Percentiles rank a stretch among this genome's conserved stretches.
Conservation (phyloP, 2,329 filamentous ascomycete species). For the Bipolaris victoriae region DNA sequence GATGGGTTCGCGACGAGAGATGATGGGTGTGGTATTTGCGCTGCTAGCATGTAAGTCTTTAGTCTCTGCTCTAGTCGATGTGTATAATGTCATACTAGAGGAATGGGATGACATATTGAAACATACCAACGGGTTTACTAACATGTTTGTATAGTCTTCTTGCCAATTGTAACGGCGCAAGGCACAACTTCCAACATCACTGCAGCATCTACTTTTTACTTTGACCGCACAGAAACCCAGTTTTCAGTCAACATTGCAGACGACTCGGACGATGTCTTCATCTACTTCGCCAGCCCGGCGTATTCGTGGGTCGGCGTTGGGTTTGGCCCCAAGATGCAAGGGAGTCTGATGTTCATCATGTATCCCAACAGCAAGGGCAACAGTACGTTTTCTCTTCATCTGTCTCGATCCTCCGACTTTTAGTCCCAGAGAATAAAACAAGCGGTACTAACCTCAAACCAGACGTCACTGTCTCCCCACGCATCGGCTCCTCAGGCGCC, state of each 20-base stretch:
- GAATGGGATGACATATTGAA: neutral
- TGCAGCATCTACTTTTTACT: conserved; percentile 42
- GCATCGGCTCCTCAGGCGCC: conserved; percentile 41
- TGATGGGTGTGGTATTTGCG: conserved; percentile 17
- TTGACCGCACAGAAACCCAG: conserved; percentile 41
- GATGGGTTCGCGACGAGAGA: conserved; percentile 1
- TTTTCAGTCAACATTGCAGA: conserved; percentile 46
- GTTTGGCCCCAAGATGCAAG: conserved; percentile 52
- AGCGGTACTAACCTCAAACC: conserved; percentile 11
- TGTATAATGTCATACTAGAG: neutral
- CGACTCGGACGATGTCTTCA: conserved; percentile 42
- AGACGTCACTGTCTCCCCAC: conserved; percentile 49
- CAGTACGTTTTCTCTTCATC: conserved; percentile 30
- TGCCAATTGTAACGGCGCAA: conserved; percentile 23
- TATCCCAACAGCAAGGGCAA: conserved; percentile 47
- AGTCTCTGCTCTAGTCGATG: neutral
- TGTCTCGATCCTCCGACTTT: too few species aligned
- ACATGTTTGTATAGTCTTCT: conserved; percentile 21
- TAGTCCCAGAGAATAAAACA: neutral
- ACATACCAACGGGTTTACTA: neutral
- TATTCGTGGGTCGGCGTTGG: conserved; percentile 55
- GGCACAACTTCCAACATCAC: conserved; percentile 19
- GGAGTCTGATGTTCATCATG: conserved; percentile 54
- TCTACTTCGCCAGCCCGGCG: conserved; percentile 44
- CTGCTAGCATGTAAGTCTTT: conserved; percentile 19